phyloP scores from a whole-genome alignment of 2,329 filamentous ascomycete genomes.

The Graphilbum ipis-grandicollis region DNA sequence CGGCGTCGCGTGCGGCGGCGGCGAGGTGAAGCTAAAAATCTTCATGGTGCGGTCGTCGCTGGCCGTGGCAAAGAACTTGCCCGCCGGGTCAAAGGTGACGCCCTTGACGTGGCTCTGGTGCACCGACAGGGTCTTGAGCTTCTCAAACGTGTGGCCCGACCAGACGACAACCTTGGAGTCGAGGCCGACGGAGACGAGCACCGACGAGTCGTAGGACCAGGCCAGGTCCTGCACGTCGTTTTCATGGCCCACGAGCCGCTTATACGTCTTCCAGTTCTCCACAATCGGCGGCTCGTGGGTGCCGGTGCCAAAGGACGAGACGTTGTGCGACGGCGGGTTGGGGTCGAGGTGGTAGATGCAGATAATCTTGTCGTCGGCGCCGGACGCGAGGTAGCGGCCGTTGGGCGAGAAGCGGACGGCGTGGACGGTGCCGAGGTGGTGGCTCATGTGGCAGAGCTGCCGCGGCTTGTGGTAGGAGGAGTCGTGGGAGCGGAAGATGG shows the following conservation, averaged over 20 bases:
- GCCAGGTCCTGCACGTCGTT: conserved; percentile 97
- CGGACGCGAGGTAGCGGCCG: conserved; percentile 86
- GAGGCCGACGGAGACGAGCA: conserved; percentile 85
- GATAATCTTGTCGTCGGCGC: conserved; percentile 96
- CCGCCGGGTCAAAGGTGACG: conserved; percentile 94
- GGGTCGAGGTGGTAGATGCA: conserved; percentile 89
- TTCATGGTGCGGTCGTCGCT: conserved; percentile 95
- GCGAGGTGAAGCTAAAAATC: conserved; percentile 86
- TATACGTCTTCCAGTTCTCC: conserved; percentile 95
- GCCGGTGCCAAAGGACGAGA: conserved; percentile 79
- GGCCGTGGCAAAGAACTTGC: conserved; percentile 97
- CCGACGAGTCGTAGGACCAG: conserved; percentile 91
- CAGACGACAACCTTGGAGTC: conserved; percentile 98
- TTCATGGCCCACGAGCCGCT: conserved; percentile 86
- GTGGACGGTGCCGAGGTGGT: conserved; percentile 94
- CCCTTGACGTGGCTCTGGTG: conserved; percentile 98
- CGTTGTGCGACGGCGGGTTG: conserved; percentile 56
- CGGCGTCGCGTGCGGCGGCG: conserved; percentile 75
- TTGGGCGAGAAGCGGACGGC: conserved; percentile 94
- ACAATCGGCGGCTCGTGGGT: conserved; percentile 80
- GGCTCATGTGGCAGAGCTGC: conserved; percentile 95
- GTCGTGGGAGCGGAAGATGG: conserved; percentile 68
- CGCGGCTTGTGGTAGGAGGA: conserved; percentile 59
- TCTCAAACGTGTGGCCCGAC: conserved; percentile 97
- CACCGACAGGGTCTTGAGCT: conserved; percentile 79